A percentile compares a stretch with the other conserved stretches of the same genome.
Evolutionary conservation across 306 rosid genomes (phyloP).

Genomic region (Carpinus viminea): DNA sequence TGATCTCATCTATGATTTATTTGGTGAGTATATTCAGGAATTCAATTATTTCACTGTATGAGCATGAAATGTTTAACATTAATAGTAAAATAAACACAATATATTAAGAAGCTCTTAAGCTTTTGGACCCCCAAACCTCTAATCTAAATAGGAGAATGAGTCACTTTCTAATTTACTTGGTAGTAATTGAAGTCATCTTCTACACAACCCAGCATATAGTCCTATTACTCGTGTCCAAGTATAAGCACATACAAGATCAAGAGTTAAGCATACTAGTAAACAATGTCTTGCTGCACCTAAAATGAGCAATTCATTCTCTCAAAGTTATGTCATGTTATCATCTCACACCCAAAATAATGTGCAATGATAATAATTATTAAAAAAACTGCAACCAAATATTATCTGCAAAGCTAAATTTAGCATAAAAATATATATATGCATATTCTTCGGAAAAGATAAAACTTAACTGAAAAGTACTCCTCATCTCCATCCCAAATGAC

Average conservation of each 20-base stretch:
- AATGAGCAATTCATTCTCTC: not conserved
- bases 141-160: too few relatives aligned
- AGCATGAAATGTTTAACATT: too few relatives aligned
- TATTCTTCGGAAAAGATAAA: too few relatives aligned
- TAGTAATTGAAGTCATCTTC: not conserved
- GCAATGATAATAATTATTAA: not conserved
- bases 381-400: slow-evolving; percentile 21
- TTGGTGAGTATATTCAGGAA: too few relatives aligned
- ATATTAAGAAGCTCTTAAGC: not conserved
- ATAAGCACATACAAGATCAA: not conserved
- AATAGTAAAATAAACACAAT: too few relatives aligned
- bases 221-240: not conserved
- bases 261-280: not conserved
- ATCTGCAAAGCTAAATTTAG: slow-evolving; percentile 17
- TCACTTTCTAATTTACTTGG: not conserved
- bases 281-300: not conserved
- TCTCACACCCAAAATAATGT: not conserved
- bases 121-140: not conserved
- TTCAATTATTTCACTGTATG: too few relatives aligned
- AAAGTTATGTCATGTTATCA: not conserved
- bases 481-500: slow-evolving; percentile 82
- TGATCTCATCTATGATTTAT: not conserved
- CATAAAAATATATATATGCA: slow-evolving; percentile 7
- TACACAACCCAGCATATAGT: not conserved
- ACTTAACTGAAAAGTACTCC: slow-evolving; percentile 77